Base-by-base conservation (phyloP, 2,329 filamentous ascomycete species). In the Sarocladium brachiariae region DNA sequence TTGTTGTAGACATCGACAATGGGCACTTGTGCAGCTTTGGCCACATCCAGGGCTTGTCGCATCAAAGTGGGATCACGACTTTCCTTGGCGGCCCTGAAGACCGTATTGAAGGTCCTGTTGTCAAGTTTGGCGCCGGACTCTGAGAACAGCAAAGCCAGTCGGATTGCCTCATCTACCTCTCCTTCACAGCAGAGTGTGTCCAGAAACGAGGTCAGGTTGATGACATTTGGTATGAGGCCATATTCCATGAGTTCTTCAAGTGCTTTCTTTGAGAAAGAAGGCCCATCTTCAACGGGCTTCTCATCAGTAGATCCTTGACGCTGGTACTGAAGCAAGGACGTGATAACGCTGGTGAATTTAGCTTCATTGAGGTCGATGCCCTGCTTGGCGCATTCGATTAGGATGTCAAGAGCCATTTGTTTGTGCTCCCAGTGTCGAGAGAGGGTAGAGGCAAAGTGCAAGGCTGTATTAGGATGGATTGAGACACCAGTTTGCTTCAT, bases 51-150 rank as follows among this genome's bases (percentile, higher is more conserved):
- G 1, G 65, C 60, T 27, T 58, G 58, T 14, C 54, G 51, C n/a
- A 89, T 71, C 23, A 74, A 74, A 2, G 71, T 64, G 4, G 74
- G 69, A 53, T 87, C 75, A 21, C 72, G 65, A 18, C 72, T 71
- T 3, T 63, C 61, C 57, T 89, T 88, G 49, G 87, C 85, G 27
- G 85, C 84, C 52, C 84, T 78, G 37, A 95, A 75, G 30, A 96
- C 70, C 24, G 82, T 81, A 1, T 82, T 74, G 61, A 84, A 88
- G 0, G 88, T 84, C 55, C 81, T 77, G 0, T 68, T 67, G 62
- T 95, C 83, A 0, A 87, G 78, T 50, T 76, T 63, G 14, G 87
- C 70, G 2, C 78, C 77, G 9, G 60, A 61, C 52, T 68, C 64
- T 30, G 59, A 55, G 13, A 69, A 62, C 3, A 69, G 49, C 10